A percentile compares a stretch with the other conserved stretches of the same genome.
Evolutionary conservation across 257 asterid species (phyloP).

Genomic region (Perilla frutescens): DNA sequence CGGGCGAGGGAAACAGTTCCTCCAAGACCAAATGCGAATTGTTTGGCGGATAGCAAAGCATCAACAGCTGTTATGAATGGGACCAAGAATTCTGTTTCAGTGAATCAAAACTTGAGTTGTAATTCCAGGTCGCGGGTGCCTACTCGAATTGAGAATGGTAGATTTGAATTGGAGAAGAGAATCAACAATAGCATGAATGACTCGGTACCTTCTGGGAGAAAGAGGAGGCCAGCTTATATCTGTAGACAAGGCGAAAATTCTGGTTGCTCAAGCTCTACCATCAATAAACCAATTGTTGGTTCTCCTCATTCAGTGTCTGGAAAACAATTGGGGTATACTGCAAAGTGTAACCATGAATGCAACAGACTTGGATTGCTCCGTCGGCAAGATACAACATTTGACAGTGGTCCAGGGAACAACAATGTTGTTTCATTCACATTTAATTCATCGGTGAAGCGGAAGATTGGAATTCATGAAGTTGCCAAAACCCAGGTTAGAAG

Average conservation of each 20-base stretch:
- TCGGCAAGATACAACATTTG: conserved; percentile 42
- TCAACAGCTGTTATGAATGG: conserved; percentile 39
- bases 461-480: conserved; percentile 35
- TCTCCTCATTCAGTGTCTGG: conserved; percentile 37
- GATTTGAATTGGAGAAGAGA: conserved; percentile 57
- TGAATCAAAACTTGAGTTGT: conserved; percentile 40
- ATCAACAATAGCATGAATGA: conserved; percentile 40
- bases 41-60: conserved; percentile 37
- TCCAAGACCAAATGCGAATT: conserved; percentile 44
- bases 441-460: conserved; percentile 57
- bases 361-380: conserved; percentile 31
- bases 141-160: conserved; percentile 42
- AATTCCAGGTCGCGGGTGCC: conserved; percentile 42
- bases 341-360: conserved; percentile 27
- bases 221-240: conserved; percentile 57
- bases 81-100: conserved; percentile 42
- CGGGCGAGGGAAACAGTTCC: conserved; percentile 48
- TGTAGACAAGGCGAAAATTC: conserved; percentile 51
- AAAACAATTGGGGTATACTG: conserved; percentile 37
- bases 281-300: conserved; percentile 29
- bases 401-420: conserved; percentile 29
- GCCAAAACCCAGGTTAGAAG: conserved; percentile 39
- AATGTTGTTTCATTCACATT: conserved; percentile 50
- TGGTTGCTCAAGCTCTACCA: conserved; percentile 35
- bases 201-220: conserved; percentile 52